Evolutionary conservation across 1,284 basidiomycete genomes (phyloP).

Genomic region (Exsudoporus floridanus): DNA sequence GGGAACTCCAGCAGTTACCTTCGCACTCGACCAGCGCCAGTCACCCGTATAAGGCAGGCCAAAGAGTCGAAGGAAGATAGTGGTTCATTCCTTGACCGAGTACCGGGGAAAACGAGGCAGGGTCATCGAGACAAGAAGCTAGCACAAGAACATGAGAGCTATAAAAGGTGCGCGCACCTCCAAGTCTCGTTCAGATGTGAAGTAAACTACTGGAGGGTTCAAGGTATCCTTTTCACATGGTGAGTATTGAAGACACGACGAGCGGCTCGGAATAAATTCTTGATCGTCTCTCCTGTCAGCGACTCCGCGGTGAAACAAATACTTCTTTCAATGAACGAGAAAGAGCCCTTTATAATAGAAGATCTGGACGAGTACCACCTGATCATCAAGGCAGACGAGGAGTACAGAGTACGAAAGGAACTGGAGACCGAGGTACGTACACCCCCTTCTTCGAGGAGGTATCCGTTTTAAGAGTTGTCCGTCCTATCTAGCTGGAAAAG

Average conservation of each 20-base stretch:
- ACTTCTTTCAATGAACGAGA: constrained; percentile 79
- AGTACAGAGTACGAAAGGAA: constrained; percentile 68
- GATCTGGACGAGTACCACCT: constrained; percentile 85
- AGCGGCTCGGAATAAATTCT: background rate
- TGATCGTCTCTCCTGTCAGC: constrained; percentile 40
- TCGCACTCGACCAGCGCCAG: background rate
- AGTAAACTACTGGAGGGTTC: background rate
- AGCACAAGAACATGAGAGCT: constrained; percentile 48
- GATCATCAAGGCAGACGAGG: constrained; percentile 78
- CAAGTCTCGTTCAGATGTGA: constrained; percentile 2
- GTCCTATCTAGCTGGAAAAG: constrained; percentile 35
- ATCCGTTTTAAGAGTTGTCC: background rate
- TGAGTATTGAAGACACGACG: constrained; percentile 34
- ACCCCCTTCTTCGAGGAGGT: background rate
- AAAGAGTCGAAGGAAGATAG: background rate
- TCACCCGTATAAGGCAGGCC: background rate
- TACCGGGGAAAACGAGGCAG: background rate
- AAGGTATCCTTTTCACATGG: constrained; percentile 76
- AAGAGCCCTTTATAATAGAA: constrained; percentile 77
- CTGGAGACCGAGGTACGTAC: constrained; percentile 70
- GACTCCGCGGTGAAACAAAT: constrained; percentile 92
- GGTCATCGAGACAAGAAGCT: background rate
- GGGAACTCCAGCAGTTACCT: constrained; percentile 1
- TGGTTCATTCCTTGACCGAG: background rate
- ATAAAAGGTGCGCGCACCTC: constrained; percentile 52